Evolutionary conservation across 1,284 basidiomycete genomes (phyloP).

Genomic region (Rhodotorula mucilaginosa): DNA sequence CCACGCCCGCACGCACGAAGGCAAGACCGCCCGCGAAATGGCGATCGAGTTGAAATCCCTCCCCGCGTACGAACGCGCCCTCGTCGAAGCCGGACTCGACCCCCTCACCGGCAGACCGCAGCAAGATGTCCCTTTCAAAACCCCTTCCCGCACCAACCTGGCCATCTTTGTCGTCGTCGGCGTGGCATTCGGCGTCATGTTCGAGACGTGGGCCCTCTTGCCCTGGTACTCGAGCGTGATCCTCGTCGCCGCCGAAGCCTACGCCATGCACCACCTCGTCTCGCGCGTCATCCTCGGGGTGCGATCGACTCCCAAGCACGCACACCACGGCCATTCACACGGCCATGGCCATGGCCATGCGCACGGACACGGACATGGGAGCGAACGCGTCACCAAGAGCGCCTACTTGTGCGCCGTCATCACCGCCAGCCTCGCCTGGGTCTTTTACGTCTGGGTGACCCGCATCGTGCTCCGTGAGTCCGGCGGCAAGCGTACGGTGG

Average conservation of each 20-base stretch:
- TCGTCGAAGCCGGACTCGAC: constrained; percentile 67
- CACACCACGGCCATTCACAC: too few species aligned
- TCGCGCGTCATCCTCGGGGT: constrained; percentile 72
- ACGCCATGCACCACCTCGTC: constrained; percentile 81
- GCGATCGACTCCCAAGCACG: constrained; percentile 8
- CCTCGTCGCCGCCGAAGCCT: constrained; percentile 74
- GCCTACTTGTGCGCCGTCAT: constrained; percentile 94
- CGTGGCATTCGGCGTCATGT: constrained; percentile 74
- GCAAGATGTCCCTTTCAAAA: constrained; percentile 25
- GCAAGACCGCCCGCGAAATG: constrained; percentile 90
- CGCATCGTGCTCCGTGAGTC: constrained; percentile 56
- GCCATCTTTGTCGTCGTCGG: constrained; percentile 79
- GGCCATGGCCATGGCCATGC: too few species aligned
- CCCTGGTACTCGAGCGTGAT: constrained; percentile 87
- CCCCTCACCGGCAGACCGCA: constrained; percentile 41
- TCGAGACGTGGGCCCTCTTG: constrained; percentile 73
- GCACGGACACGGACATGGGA: constrained; percentile 8
- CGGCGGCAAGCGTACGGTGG: too few species aligned
- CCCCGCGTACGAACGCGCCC: constrained; percentile 78
- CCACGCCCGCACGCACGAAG: constrained; percentile 64
- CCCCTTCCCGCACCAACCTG: constrained; percentile 65
- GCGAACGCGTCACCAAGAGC: constrained; percentile 49
- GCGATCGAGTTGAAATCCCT: constrained; percentile 86
- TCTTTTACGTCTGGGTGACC: constrained; percentile 76
- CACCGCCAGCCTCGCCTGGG: constrained; percentile 79